phyloP scores from a whole-genome alignment of 495 filamentous ascomycete species.

The Pseudomonodictys pantanalensis region DNA sequence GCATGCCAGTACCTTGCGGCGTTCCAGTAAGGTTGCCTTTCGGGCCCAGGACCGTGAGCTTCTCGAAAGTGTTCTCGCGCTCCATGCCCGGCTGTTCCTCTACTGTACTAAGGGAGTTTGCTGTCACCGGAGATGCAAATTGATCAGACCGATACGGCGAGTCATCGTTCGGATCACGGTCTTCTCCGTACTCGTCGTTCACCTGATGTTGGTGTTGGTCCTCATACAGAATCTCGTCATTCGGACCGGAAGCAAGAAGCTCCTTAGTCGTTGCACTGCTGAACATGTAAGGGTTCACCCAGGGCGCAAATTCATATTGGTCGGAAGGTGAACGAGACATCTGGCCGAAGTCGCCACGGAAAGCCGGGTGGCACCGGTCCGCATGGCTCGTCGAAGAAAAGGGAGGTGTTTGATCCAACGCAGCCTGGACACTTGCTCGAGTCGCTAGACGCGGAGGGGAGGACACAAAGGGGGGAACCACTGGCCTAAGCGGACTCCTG shows the following conservation, averaged over 20 bases:
- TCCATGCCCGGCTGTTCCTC: conserved; percentile 3
- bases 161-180: not conserved
- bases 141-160: not conserved
- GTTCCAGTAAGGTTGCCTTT: conserved; percentile 41
- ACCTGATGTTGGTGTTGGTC: not conserved
- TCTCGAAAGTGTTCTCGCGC: conserved; percentile 37
- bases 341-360: too few relatives aligned
- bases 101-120: too few relatives aligned
- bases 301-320: not conserved
- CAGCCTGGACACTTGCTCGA: not conserved
- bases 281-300: not conserved
- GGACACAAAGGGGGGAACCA: conserved; percentile 6
- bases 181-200: not conserved
- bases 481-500: conserved; percentile 36
- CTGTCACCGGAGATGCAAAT: too few relatives aligned
- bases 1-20: conserved; percentile 36
- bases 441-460: conserved; percentile 5
- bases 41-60: conserved; percentile 32
- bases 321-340: too few relatives aligned
- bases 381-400: not conserved
- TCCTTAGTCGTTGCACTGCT: conserved; percentile 25
- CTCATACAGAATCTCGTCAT: conserved; percentile 31
- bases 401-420: not conserved
- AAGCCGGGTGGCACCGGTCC: too few relatives aligned
- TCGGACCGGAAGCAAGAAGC: conserved; percentile 29